Conservation (phyloP, 2,329 filamentous ascomycete species). For the Ophiostoma sp. region DNA sequence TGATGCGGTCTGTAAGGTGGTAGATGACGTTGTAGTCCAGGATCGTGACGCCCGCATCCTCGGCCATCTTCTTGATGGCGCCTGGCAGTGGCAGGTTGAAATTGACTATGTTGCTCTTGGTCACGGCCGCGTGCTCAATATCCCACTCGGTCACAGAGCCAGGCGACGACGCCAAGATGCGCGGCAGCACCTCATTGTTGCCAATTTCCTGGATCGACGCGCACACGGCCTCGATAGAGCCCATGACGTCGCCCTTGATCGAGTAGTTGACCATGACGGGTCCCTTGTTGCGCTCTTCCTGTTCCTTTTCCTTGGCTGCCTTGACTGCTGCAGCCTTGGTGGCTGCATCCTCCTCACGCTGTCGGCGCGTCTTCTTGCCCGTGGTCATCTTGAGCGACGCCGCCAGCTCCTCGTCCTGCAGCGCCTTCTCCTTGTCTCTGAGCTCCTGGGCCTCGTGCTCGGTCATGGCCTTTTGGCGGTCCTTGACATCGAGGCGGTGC, state of each 20-base stretch:
- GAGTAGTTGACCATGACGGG: slow-evolving; percentile 67
- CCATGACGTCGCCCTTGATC: slow-evolving; percentile 87
- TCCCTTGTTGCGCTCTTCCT: slow-evolving; percentile 30
- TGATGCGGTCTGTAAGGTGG: slow-evolving; percentile 68
- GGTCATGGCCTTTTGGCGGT: slow-evolving; percentile 70
- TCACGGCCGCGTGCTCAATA: slow-evolving; percentile 76
- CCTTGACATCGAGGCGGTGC: slow-evolving; percentile 66
- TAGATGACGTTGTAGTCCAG: slow-evolving; percentile 86
- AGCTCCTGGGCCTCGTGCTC: slow-evolving; percentile 69
- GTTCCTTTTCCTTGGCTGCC: slow-evolving; percentile 33
- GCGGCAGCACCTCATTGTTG: slow-evolving; percentile 74
- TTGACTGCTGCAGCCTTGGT: slow-evolving; percentile 39
- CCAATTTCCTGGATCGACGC: slow-evolving; percentile 72
- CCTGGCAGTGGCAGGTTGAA: slow-evolving; percentile 73
- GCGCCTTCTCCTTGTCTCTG: slow-evolving; percentile 32
- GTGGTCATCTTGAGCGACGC: background rate
- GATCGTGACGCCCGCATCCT: slow-evolving; percentile 66
- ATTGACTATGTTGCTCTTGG: slow-evolving; percentile 71
- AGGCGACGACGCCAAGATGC: slow-evolving; percentile 70
- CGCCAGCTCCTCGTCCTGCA: background rate
- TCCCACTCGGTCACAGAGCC: slow-evolving; percentile 81
- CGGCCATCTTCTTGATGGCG: slow-evolving; percentile 64
- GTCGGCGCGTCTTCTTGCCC: background rate
- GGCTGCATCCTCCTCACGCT: slow-evolving; percentile 19
- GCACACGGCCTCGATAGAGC: slow-evolving; percentile 85